A percentile compares a stretch with the other conserved stretches of the same genome.
Conservation (phyloP, 116 monocot genomes). For the Posidonia oceanica region DNA sequence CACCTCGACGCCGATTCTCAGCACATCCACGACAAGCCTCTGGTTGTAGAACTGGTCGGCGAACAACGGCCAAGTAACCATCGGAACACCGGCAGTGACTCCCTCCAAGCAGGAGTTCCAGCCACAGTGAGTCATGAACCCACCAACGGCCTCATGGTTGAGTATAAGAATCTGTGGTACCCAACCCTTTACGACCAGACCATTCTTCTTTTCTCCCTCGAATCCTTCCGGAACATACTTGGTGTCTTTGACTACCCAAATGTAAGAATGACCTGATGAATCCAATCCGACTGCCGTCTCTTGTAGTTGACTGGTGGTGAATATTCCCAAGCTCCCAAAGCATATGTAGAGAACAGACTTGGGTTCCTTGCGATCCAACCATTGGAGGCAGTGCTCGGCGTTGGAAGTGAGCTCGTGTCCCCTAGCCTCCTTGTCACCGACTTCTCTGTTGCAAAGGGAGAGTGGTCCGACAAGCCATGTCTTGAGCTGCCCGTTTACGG, state of each 20-base stretch:
- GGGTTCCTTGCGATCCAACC: constrained; percentile 18
- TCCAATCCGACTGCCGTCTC: constrained; percentile 28
- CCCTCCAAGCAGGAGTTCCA: constrained; percentile 57
- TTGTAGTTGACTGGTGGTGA: constrained; percentile 12
- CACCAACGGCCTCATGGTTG: constrained; percentile 12
- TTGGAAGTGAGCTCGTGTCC: background rate
- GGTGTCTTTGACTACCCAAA: constrained; percentile 9
- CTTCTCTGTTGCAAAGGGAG: constrained; percentile 7
- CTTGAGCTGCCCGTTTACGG: background rate
- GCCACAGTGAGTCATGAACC: constrained; percentile 29
- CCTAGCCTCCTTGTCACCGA: constrained; percentile 2
- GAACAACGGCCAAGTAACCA: constrained; percentile 14
- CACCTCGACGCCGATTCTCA: background rate
- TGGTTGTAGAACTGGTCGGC: constrained; percentile 16
- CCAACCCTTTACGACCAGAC: constrained; percentile 14
- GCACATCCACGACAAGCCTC: constrained; percentile 6
- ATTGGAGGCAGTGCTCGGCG: constrained; percentile 5
- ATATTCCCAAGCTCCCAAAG: constrained; percentile 28
- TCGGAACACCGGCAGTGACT: constrained; percentile 9
- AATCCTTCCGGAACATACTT: background rate
- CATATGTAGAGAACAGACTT: constrained; percentile 31
- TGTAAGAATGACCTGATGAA: constrained; percentile 9
- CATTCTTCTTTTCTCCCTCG: background rate
- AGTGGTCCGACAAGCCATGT: constrained; percentile 34
- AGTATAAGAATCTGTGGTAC: constrained; percentile 17